Base-by-base conservation (phyloP, 208 protist species). In the Spongospora subterranea region DNA sequence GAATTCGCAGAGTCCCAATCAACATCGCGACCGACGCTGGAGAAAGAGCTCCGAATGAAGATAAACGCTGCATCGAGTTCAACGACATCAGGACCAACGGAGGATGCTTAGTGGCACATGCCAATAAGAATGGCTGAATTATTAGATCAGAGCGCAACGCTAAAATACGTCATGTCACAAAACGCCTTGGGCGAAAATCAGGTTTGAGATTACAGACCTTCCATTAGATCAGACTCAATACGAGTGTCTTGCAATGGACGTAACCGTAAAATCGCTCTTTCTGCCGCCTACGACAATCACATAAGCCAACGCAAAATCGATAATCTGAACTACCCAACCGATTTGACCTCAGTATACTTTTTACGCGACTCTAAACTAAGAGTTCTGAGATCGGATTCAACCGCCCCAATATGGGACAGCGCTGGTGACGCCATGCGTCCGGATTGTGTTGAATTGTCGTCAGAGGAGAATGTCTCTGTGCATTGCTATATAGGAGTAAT, bases 81-180 rank as follows among this genome's bases (percentile, higher is more conserved):
- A 82, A 82, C 35, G 71, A 35, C 71, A 82, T 82, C 35, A 82
- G 6, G 17, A 82, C 71, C 71, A 82, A 82, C 35, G 71, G 71
- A 35, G 71, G 71, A 82, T 82, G 71, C 71, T 82, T 82, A n/a
- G 71, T 82, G 6, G 71, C 71, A 43, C 71, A 82, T 40, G 71
- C 71, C 71, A 82, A 20, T 43, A 82, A 43, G n/a, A 82, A 82
- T 43, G 71, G 71, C 35, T 43, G n/a, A n/a, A 82, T 43, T 40
- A 82, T 35, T 40, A 35, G 17, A 43, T 82, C n/a, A 39, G 71
- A 82, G 6, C 71, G 6, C 71, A 82, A 39, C 6, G 35, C 71
- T 82, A 43, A 60, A 6, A 82, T 82, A n/a, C n/a, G n/a, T n/a
- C n/a, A n/a, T 43, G 35, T 6, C 40, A 82, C 35, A 40, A 6